phyloP scores from a whole-genome alignment of 1,139 yeast genomes.

The Hemisphaericaspora xylanilytica region DNA sequence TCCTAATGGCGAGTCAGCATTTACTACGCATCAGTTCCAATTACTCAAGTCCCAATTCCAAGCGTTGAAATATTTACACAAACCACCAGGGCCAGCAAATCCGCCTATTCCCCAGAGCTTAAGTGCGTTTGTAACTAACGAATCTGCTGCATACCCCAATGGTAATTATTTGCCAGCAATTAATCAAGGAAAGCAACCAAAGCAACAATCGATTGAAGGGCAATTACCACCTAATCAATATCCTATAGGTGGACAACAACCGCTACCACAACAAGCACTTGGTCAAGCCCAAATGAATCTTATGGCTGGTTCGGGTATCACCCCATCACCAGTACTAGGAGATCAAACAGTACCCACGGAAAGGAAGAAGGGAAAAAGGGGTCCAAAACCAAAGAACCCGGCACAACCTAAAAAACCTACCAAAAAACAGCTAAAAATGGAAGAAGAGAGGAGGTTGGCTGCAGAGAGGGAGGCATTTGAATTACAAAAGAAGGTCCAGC shows the following conservation, averaged over 20 bases:
- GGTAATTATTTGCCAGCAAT: conserved; percentile 28
- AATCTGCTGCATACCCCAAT: conserved; percentile 37
- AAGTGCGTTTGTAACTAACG: conserved; percentile 44
- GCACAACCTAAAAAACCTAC: conserved; percentile 14
- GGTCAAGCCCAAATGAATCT: conserved; percentile 7
- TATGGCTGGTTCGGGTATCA: conserved; percentile 1
- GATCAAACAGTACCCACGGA: conserved; percentile 5
- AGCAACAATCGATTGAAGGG: no score
- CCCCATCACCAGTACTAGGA: conserved; percentile 5
- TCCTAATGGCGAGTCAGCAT: conserved; percentile 41
- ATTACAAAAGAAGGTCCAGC: conserved; percentile 7
- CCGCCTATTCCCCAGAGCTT: conserved; percentile 60
- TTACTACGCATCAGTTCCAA: conserved; percentile 62
- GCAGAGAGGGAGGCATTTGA: conserved; percentile 11
- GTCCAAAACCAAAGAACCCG: conserved; percentile 16
- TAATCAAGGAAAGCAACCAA: no score
- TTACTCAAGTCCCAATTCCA: conserved; percentile 69
- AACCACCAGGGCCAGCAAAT: conserved; percentile 40
- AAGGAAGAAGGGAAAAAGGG: conserved; percentile 16
- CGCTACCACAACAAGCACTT: conserved; percentile 9
- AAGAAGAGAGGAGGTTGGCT: conserved; percentile 12
- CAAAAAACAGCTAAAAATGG: conserved; percentile 12
- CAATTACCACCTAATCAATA: no score
- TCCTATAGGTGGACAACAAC: conserved; percentile 8
- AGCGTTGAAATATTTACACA: conserved; percentile 62